These are phyloP conservation scores for Pichia sp. DNA, from an alignment of 1,139 yeast genomes.

Conservation along the genomic window DNA sequence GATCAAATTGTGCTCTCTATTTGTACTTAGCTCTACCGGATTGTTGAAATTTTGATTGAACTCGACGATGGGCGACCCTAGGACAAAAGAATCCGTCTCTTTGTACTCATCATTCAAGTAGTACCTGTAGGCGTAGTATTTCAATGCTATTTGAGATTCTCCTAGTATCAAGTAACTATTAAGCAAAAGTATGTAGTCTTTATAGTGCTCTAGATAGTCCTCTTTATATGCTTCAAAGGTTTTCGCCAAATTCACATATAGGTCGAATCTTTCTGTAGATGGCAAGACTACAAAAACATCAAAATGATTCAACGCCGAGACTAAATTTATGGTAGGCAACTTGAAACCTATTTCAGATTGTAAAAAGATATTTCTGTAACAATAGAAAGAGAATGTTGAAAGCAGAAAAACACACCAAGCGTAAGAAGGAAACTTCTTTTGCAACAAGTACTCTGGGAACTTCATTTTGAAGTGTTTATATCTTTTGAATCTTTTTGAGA, in stretches of 20 bases:
- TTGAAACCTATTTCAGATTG: constrained; percentile 23
- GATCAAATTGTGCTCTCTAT: constrained; percentile 1
- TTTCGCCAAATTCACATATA: constrained; percentile 22
- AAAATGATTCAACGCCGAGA: constrained; percentile 23
- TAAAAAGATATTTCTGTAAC: constrained; percentile 22
- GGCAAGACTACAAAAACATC: constrained; percentile 14
- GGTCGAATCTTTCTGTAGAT: constrained; percentile 21
- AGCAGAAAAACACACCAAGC: constrained; percentile 6
- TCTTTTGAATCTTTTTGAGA: neutral
- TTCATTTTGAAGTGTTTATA: constrained; percentile 1
- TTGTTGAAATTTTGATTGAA: constrained; percentile 11
- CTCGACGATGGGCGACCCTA: constrained; percentile 13
- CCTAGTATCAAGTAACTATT: constrained; percentile 8
- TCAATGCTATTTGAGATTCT: constrained; percentile 14
- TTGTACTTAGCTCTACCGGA: neutral
- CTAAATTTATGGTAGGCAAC: constrained; percentile 25
- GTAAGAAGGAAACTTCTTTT: neutral
- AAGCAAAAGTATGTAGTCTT: constrained; percentile 13
- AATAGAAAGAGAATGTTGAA: constrained; percentile 19
- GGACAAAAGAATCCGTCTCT: constrained; percentile 1
- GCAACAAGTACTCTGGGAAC: neutral
- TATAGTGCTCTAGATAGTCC: constrained; percentile 14
- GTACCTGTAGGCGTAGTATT: constrained; percentile 11
- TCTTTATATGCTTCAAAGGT: constrained; percentile 18
- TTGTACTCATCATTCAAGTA: constrained; percentile 10